Conservation (phyloP, 352 stramenopile genomes). For the Plasmopara halstedii region DNA sequence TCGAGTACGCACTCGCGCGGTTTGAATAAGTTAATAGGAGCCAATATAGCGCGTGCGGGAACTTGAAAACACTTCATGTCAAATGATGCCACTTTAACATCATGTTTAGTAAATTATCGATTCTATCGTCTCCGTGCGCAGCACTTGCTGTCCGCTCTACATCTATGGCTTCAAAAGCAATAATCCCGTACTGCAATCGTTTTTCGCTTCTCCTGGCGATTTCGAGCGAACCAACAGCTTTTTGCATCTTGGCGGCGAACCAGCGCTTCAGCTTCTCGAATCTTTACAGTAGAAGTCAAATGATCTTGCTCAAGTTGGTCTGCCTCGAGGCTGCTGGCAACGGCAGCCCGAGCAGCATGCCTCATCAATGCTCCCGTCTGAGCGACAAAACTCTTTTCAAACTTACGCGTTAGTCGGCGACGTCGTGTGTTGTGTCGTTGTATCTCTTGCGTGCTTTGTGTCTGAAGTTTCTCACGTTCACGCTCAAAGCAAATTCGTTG, state of each 20-base stretch:
- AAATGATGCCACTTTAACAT: slow-evolving; percentile 19
- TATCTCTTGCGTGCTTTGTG: slow-evolving; percentile 34
- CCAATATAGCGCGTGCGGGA: too few species aligned
- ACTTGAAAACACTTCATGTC: too few species aligned
- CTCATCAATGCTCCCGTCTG: slow-evolving; percentile 67
- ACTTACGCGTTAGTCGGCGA: slow-evolving; percentile 37
- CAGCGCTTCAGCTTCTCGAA: slow-evolving; percentile 30
- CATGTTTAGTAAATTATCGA: slow-evolving; percentile 53
- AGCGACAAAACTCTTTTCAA: slow-evolving; percentile 44
- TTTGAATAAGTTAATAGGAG: slow-evolving; percentile 18
- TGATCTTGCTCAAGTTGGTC: slow-evolving; percentile 29
- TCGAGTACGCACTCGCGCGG: slow-evolving; percentile 21
- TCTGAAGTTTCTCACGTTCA: slow-evolving; percentile 37
- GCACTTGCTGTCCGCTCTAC: slow-evolving; percentile 40
- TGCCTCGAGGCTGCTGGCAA: slow-evolving; percentile 26
- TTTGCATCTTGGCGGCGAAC: slow-evolving; percentile 48
- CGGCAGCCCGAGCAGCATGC: slow-evolving; percentile 32
- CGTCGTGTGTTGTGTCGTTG: slow-evolving; percentile 35
- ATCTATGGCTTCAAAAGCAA: too few species aligned
- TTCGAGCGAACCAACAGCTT: slow-evolving; percentile 58
- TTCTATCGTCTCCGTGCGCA: slow-evolving; percentile 60
- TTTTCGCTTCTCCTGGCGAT: slow-evolving; percentile 37
- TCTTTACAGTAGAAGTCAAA: slow-evolving; percentile 14
- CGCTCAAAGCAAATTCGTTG: slow-evolving; percentile 54
- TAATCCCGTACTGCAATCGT: slow-evolving; percentile 18